Base-by-base conservation (phyloP, 208 protist species). In the Trypanosoma congolense region DNA sequence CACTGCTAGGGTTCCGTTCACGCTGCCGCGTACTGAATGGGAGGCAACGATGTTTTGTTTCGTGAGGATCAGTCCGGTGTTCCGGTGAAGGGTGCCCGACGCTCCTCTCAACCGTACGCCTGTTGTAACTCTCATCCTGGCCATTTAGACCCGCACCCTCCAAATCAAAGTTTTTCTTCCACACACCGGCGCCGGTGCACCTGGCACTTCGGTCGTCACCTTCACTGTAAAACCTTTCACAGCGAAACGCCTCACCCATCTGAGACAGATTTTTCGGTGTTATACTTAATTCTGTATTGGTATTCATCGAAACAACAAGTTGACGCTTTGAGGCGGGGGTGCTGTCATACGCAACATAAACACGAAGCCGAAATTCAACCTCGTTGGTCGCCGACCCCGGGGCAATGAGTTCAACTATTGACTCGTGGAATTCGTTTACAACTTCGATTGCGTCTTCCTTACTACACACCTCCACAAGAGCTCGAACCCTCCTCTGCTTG, bases 391-490 rank as follows among this genome's bases (percentile, higher is more conserved):
- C 26, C 16, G 58, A 29, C 28, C 28, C 40, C 5, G 43, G 24
- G 25, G 6, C 33, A 45, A 28, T 14, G 12, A 45, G 22, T 19
- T 64, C 58, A 24, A 64, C 4, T 24, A 51, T n/a, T 22, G 43
- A 46, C 43, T 64, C 58, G 67, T 71, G 24, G 56, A 77, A 59
- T 57, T 56, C 35, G 59, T 70, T 55, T 45, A 77, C 66, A 21
- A 87, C 58, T 9, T 47, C 41, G 2, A 19, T 61, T 16, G 73
- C 80, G 25, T 26, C 59, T 22, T 73, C 68, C 5, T 53, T 52
- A 36, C 29, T 70, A n/a, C 62, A 65, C 45, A 87, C 38, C 46
- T 83, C 72, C n/a, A 87, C 80, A 14, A 87, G 67, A 24, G 46
- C 66, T 16, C 56, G 65, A 41, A 44, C 61, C 30, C 70, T 43